Evolutionary conservation across 768 basidiomycete species (phyloP).

Genomic region (Coprinellus aureogranulatus): DNA sequence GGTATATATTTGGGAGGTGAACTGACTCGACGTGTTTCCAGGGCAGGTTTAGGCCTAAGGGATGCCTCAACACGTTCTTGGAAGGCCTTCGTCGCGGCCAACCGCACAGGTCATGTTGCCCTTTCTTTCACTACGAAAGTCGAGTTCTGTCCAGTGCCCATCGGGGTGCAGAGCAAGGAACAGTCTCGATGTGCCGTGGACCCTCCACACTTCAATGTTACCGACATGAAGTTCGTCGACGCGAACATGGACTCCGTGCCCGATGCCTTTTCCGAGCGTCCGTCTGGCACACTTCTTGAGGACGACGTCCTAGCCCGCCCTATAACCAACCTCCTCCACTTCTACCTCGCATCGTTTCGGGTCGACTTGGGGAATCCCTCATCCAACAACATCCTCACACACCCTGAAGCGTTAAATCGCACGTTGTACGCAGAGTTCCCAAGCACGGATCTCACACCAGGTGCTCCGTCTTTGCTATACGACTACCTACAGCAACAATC

Average conservation of each 20-base stretch:
- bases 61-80: slow-evolving; percentile 17
- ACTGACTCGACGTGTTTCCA: not conserved
- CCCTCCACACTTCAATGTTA: slow-evolving; percentile 12
- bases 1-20: too few species aligned
- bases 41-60: slow-evolving; percentile 6
- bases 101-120: slow-evolving; percentile 14
- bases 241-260: slow-evolving; percentile 5
- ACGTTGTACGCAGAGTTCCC: slow-evolving; percentile 11
- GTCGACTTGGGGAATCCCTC: slow-evolving; percentile 27
- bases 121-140: slow-evolving; percentile 21
- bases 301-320: slow-evolving; percentile 10
- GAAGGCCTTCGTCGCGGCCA: slow-evolving; percentile 13
- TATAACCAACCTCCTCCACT: slow-evolving; percentile 21
- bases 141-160: slow-evolving; percentile 19
- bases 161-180: slow-evolving; percentile 2
- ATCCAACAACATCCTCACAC: slow-evolving; percentile 27
- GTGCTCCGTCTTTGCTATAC: slow-evolving; percentile 10
- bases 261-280: not conserved
- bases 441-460: slow-evolving; percentile 3
- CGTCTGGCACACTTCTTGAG: slow-evolving; percentile 1
- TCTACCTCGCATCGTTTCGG: slow-evolving; percentile 21
- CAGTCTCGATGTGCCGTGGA: not conserved
- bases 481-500: slow-evolving; percentile 5
- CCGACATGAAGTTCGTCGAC: slow-evolving; percentile 13
- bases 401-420: slow-evolving; percentile 10